Base-by-base conservation (phyloP, 2,329 filamentous ascomycete species). In the Thermoascus crustaceus region DNA sequence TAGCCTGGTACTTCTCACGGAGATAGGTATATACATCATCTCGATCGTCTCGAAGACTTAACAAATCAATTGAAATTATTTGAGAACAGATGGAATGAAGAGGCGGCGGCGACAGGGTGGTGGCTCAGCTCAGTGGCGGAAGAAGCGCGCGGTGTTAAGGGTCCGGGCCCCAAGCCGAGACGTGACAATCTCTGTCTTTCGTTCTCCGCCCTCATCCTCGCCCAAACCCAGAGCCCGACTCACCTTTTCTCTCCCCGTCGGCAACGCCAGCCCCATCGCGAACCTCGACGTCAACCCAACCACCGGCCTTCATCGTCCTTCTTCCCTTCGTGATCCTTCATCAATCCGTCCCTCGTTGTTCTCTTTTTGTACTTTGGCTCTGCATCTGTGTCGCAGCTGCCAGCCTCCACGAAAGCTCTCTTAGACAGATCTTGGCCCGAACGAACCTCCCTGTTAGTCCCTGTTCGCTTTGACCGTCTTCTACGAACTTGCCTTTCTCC, bases 391-490 rank as follows among this genome's bases (percentile, higher is more conserved):
- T 29, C 26, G 26, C 14, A 17, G 26, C 26, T 29, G 8, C 18
- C 26, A 29, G 26, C 14, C 7, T 29, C 16, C 22, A 9, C 11
- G 22, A n/a, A n/a, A n/a, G 22, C 22, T 24, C 5, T 10, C 26
- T 29, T n/a, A n/a, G n/a, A n/a, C n/a, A 17, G 9, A 9, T 17
- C 25, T 16, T 11, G 10, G 25, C 13, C 25, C 17, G 25, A 16
- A 29, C 25, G 25, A 16, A 29, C 17, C 25, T 16, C 25, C 26
- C 13, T 29, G 16, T 29, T 10, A 17, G 26, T 29, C 18, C 18
- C 26, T n/a, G 26, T 29, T 29, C 26, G 26, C 18, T 29, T 50
- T 47, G 42, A 40, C 45, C 46, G 41, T 47, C 45, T 40, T 38
- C 33, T 31, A 29, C 23, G 27, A 22, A 41, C 42, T 45, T 40